Evolutionary conservation across 345 rosid species (phyloP), one percentile per base, ranked within the genome.

Genomic region (Eucalyptus regnans): DNA sequence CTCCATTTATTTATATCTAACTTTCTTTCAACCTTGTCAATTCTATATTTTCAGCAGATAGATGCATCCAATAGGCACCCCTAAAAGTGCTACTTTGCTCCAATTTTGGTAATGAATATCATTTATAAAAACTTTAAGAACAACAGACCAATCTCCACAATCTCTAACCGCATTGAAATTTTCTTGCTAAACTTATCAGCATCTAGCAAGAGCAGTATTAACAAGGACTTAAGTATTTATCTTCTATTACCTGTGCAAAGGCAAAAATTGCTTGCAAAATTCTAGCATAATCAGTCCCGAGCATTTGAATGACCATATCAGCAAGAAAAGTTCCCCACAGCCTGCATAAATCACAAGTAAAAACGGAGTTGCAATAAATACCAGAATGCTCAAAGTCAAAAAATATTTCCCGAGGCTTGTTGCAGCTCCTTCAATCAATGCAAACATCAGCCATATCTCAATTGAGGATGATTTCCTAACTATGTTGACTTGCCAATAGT

Each of bases 291-390:
- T 97, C 99, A 85, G 99, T 96, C 89, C 98, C 99, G 9, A 97
- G 96, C 99, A 97, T 97, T 90, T 96, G 99, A 94, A 96, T 97
- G 49, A 97, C 98, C 81, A 96, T 92, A 91, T 97, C 99, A 52
- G 99, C 99, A 58, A 97, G 92, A 88, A 97, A 94, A 86, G 99
- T 96, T 88, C 99, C 99, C 99, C 99, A 97, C 91, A 97, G 89
- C 95, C 98, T 96, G 96, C 89, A 93, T 18, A 88, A 44, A 76
- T 76, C 23, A 76, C 27, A 6, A 41, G 62, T 86, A 56, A 33
- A 86, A 56, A 86, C 1, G 18, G 43, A 51, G 9, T 14, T 51
- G 29, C 20, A 87, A 60, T 20, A 60, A 60, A 56, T 18, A 20
- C 88, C 80, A 15, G 79, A 87, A 87, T 33, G 76, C 79, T 9